Percentiles rank a stretch among this genome's conserved stretches.
Conservation (phyloP, 2,329 filamentous ascomycete species). For the Aaosphaeria arxii region DNA sequence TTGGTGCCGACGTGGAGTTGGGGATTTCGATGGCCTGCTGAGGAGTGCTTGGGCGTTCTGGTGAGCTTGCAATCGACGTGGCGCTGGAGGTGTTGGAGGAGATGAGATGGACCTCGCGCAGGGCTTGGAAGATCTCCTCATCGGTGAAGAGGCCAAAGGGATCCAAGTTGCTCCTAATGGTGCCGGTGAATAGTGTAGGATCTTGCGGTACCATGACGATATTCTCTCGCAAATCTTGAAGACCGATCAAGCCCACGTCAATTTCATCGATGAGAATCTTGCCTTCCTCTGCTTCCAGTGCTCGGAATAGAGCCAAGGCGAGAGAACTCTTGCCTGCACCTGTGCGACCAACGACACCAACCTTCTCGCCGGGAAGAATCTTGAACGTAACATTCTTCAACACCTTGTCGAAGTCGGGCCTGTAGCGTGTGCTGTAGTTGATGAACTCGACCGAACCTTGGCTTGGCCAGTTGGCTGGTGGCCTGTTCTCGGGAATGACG, state of each 20-base stretch:
- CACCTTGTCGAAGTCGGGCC: conserved; percentile 82
- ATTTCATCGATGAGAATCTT: conserved; percentile 87
- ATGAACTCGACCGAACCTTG: conserved; percentile 84
- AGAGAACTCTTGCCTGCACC: conserved; percentile 96
- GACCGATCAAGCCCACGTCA: conserved; percentile 84
- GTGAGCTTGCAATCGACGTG: conserved; percentile 24
- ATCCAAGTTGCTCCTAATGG: conserved; percentile 87
- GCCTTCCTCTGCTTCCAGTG: conserved; percentile 84
- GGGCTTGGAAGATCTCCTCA: conserved; percentile 81
- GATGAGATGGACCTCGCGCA: conserved; percentile 87
- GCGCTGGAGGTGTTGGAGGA: conserved; percentile 39
- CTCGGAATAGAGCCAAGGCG: conserved; percentile 88
- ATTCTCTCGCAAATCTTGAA: conserved; percentile 88
- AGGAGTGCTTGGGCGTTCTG: conserved; percentile 15
- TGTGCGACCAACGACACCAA: conserved; percentile 92
- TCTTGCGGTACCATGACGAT: conserved; percentile 99
- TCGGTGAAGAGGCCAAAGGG: conserved; percentile 88
- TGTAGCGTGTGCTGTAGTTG: conserved; percentile 84
- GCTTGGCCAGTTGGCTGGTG: conserved; percentile 78
- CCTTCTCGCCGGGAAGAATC: conserved; percentile 82
- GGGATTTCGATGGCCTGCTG: conserved; percentile 27
- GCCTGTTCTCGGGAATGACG: conserved; percentile 74
- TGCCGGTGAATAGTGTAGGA: conserved; percentile 89
- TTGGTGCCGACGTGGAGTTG: conserved; percentile 24
- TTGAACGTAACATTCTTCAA: conserved; percentile 81